Evolutionary conservation across 257 asterid genomes (phyloP), one percentile per base, ranked within the genome.

Genomic region (Capsicum pubescens): DNA sequence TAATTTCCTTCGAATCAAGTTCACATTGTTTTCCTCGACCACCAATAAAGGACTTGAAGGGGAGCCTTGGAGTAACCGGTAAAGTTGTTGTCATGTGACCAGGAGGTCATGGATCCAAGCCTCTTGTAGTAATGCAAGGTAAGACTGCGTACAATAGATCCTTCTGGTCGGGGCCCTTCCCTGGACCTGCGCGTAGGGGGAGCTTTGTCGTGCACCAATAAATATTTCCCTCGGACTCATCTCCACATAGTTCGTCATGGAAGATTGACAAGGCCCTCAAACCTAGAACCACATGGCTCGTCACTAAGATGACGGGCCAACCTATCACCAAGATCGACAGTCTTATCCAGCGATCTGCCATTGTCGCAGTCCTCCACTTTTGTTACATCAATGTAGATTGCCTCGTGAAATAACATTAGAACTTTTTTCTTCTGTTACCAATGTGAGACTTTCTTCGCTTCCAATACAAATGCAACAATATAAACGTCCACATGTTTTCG

Each of bases 321-420:
- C 69, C 16, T 21, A 63, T 63, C 16, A 63, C 42, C 69, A 21
- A 21, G 39, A 21, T 61, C 0, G 69, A 61, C 69, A 9, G 35
- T 9, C 16, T 21, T 15, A 9, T 21, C 69, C 10, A 63, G 11
- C 44, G 44, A 39, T 4, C 6, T 59, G 2, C 17, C 0, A 58
- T 7, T 0, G 5, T 58, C 11, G 0, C 17, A 58, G 26, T 58
- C 26, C 64, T 0, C 17, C 64, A 17, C 10, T 0, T 7, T 7
- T 58, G 17, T 58, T 16, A 57, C 19, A 16, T 15, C 63, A 57
- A 57, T 16, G 8, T 57, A 15, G 63, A 57, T 16, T 57, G 63
- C 21, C 21, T 58, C 26, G 10, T 16, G 0, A 58, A 58, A 58
- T 58, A 58, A 0, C 26, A 16, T 58, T 58, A 17, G 11, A 58